Evolutionary conservation across 768 basidiomycete species (phyloP).

Genomic region (Cubamyces lactineus): DNA sequence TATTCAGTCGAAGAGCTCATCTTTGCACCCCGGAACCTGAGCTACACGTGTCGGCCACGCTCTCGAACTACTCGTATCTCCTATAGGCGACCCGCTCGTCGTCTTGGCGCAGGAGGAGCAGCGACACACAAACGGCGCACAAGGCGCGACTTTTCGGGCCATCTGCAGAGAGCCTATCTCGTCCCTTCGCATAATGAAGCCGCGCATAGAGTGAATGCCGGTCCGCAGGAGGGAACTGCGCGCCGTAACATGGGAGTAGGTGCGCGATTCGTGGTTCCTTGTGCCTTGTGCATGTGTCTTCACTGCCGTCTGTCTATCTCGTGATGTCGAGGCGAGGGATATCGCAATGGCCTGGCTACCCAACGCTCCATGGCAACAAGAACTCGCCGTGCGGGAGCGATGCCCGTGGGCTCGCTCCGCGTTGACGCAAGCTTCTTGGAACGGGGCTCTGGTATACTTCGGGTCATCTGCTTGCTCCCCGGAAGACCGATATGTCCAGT

Average conservation of each 20-base stretch:
- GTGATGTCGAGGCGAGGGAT: neutral
- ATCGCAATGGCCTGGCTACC: neutral
- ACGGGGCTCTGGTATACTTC: neutral
- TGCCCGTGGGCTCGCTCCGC: neutral
- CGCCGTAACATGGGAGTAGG: neutral
- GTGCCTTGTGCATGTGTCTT: constrained; percentile 8
- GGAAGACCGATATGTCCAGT: neutral
- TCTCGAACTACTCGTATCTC: neutral
- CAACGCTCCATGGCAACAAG: constrained; percentile 9
- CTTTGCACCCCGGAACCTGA: neutral
- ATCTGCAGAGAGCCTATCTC: constrained; percentile 14
- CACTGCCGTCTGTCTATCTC: neutral
- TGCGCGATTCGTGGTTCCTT: constrained; percentile 7
- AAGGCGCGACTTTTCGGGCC: constrained; percentile 11
- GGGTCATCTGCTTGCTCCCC: constrained; percentile 1
- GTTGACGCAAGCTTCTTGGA: neutral
- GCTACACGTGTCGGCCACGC: neutral
- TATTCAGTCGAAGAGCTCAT: neutral
- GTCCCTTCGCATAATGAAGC: neutral
- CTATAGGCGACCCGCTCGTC: neutral
- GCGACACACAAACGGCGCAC: neutral
- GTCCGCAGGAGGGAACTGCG: neutral
- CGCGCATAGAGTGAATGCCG: neutral
- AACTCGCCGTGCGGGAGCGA: neutral
- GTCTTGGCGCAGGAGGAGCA: neutral